Evolutionary conservation across 2,329 filamentous ascomycete genomes (phyloP), one percentile per base, ranked within the genome.

Genomic region (Setomelanomma holmii): DNA sequence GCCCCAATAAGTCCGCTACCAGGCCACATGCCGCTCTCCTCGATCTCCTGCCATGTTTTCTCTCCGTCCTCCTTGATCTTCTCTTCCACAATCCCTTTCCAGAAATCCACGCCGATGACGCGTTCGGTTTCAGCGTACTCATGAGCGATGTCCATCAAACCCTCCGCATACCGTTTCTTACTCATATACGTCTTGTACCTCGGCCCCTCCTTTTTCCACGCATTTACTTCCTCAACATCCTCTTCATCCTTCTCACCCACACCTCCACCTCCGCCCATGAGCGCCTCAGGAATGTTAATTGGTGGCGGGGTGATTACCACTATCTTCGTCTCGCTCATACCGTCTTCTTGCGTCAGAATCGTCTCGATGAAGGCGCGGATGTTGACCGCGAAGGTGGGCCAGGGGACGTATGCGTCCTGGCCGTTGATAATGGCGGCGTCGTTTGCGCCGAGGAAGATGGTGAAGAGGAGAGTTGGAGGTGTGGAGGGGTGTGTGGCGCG

Each of bases 361-460:
- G 58, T 66, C 7, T 73, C 68, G 7, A 76, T 58, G 47, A 72
- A 76, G 11, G 55, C 42, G 41, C 72, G 72, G 16, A 76, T 68
- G 46, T 75, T 73, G 12, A 59, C 60, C 43, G 71, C 67, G 53
- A 72, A 77, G 10, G 59, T 51, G 3, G 58, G 53, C 21, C 75
- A 56, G 2, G 75, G 70, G 2, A 76, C 71, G 30, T 67, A 66
- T 33, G 67, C 66, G 10, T 34, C 34, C 3, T 51, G 35, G 10
- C 49, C 45, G n/a, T n/a, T n/a, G n/a, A 63, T 38, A 22, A 75
- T 50, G 51, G 69, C 75, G 20, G 74, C 74, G 47, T 77, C 75
- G 43, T 77, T 76, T 21, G 72, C 74, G 33, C 75, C 75, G 7
- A 77, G 49, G 49, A 75, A 75, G 50, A 77, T 76, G 16, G 73